Percentiles rank a stretch among this genome's conserved stretches.
These are phyloP conservation scores for Exophiala mesophila DNA, from an alignment of 2,329 filamentous ascomycete genomes.

Conservation along the genomic window DNA sequence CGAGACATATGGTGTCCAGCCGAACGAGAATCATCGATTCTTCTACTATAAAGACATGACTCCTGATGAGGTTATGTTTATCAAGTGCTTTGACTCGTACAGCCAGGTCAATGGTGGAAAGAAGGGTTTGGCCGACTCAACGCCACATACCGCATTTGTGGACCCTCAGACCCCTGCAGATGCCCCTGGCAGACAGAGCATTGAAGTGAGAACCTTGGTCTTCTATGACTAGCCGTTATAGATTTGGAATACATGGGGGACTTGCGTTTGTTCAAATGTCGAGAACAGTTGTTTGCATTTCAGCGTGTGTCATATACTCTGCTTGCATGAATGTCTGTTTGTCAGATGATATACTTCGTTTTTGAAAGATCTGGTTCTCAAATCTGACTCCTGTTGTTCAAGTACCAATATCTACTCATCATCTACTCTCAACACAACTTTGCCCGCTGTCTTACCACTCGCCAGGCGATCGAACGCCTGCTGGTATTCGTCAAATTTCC, in stretches of 20 bases:
- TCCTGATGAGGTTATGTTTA: slow-evolving; percentile 49
- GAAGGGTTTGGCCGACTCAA: slow-evolving; percentile 43
- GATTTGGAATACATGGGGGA: no score
- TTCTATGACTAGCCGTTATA: slow-evolving; percentile 57
- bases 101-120: slow-evolving; percentile 34
- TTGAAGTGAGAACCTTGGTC: slow-evolving; percentile 60
- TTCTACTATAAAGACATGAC: slow-evolving; percentile 66
- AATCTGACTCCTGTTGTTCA: slow-evolving; percentile 5
- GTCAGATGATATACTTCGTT: no score
- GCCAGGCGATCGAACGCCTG: slow-evolving; percentile 38
- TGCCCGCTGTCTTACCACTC: slow-evolving; percentile 39
- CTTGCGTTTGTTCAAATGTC: no score
- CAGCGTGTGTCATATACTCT: no score
- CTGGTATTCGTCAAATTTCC: slow-evolving; percentile 36
- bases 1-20: slow-evolving; percentile 57
- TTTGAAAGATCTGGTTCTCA: no score
- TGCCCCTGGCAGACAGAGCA: slow-evolving; percentile 53
- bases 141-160: slow-evolving; percentile 52
- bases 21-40: slow-evolving; percentile 56
- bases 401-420: no score
- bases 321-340: no score
- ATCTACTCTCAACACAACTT: slow-evolving; percentile 36
- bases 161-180: slow-evolving; percentile 51
- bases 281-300: no score
- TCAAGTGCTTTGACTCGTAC: slow-evolving; percentile 54